Conservation (phyloP, 2,329 filamentous ascomycete species). For the Emericellopsis atlantica region DNA sequence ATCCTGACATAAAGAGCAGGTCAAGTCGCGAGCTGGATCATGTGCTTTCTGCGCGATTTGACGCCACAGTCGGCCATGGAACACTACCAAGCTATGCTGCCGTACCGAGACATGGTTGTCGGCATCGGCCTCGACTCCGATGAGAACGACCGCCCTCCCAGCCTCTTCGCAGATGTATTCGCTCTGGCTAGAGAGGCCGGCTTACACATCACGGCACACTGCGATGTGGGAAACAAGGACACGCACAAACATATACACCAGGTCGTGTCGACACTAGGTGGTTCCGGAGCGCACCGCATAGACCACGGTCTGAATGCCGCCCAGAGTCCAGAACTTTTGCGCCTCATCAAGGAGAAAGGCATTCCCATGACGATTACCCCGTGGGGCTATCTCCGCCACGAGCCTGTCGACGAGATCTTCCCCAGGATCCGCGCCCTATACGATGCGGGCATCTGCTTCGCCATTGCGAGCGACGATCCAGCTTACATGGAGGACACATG, state of each 20-base stretch:
- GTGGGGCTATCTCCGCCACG: slow-evolving; percentile 4
- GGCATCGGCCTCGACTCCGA: slow-evolving; percentile 30
- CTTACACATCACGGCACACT: slow-evolving; percentile 31
- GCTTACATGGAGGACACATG: slow-evolving; percentile 54
- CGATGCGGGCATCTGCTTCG: slow-evolving; percentile 48
- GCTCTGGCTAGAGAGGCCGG: slow-evolving; percentile 20
- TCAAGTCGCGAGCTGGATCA: slow-evolving; percentile 43
- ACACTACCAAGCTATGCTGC: slow-evolving; percentile 30
- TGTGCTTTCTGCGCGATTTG: slow-evolving; percentile 58
- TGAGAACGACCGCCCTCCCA: slow-evolving; percentile 26
- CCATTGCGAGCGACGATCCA: slow-evolving; percentile 58
- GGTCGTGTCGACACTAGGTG: slow-evolving; percentile 35
- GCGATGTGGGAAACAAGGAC: slow-evolving; percentile 33
- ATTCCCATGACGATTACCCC: slow-evolving; percentile 58
- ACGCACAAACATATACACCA: slow-evolving; percentile 36
- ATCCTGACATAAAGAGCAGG: not conserved
- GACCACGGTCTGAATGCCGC: slow-evolving; percentile 58
- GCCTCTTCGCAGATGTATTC: slow-evolving; percentile 26
- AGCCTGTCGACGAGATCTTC: slow-evolving; percentile 30
- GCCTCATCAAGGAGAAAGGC: slow-evolving; percentile 38
- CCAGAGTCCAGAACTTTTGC: slow-evolving; percentile 42
- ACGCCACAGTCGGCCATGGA: slow-evolving; percentile 50
- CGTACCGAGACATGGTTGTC: slow-evolving; percentile 22
- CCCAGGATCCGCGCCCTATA: slow-evolving; percentile 33
- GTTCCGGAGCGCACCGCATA: slow-evolving; percentile 48